Evolutionary conservation across 345 rosid genomes (phyloP).

Genomic region (Draba incana): DNA sequence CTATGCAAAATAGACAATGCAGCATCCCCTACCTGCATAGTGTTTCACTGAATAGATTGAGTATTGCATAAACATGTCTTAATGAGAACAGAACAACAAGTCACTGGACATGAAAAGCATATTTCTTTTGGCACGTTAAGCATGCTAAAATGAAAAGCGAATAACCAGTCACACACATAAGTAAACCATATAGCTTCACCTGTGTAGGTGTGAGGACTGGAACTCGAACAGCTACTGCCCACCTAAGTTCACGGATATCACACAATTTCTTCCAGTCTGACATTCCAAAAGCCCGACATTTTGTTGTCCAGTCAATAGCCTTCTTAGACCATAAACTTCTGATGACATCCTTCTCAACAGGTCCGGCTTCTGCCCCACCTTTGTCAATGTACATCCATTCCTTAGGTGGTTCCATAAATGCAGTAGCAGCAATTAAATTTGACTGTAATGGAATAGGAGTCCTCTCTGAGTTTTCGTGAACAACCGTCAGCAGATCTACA

Average conservation of each 20-base stretch:
- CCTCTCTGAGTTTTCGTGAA: conserved; percentile 97
- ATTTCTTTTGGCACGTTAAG: conserved; percentile 3
- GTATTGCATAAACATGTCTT: conserved; percentile 28
- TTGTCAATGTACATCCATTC: conserved; percentile 93
- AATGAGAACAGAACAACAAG: conserved; percentile 18
- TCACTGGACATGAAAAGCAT: conserved; percentile 15
- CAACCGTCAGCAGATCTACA: conserved; percentile 94
- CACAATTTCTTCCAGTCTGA: conserved; percentile 92
- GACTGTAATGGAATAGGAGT: conserved; percentile 96
- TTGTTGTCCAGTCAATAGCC: conserved; percentile 84
- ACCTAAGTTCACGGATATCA: conserved; percentile 98
- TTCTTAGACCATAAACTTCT: conserved; percentile 97
- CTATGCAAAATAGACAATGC: conserved; percentile 91
- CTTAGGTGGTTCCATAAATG: conserved; percentile 98
- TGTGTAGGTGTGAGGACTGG: conserved; percentile 95
- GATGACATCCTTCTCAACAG: conserved; percentile 91
- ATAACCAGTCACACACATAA: conserved; percentile 16
- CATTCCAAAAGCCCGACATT: conserved; percentile 97
- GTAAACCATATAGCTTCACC: conserved; percentile 53
- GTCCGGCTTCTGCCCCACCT: conserved; percentile 85
- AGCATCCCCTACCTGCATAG: conserved; percentile 82
- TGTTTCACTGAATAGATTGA: conserved; percentile 30
- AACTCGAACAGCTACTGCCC: conserved; percentile 91
- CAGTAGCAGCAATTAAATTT: conserved; percentile 94
- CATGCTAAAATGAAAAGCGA: conserved; percentile 18